Conservation (phyloP, 768 basidiomycete species). For the Trametes punicea region DNA sequence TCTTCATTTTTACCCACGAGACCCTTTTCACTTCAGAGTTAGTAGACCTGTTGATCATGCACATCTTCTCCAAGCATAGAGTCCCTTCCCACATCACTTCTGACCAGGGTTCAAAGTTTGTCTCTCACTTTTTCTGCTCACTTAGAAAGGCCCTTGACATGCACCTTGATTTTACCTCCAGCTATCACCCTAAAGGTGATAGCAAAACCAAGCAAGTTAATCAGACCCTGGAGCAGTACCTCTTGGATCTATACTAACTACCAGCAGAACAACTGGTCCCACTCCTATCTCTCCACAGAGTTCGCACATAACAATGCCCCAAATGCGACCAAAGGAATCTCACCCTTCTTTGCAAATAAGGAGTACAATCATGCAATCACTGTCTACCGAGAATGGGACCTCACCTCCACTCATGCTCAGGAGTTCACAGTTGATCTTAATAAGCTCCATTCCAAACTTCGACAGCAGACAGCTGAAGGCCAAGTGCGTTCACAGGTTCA, state of each 20-base stretch:
- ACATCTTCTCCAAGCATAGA: no score
- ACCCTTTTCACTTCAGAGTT: neutral
- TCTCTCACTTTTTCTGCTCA: no score
- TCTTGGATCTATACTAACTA: constrained; percentile 22
- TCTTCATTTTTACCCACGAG: constrained; percentile 33
- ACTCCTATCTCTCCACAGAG: neutral
- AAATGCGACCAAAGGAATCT: neutral
- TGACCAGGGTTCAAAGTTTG: no score
- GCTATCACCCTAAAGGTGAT: no score
- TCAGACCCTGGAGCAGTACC: no score
- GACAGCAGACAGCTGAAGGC: neutral
- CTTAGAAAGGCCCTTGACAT: no score
- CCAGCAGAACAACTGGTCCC: neutral
- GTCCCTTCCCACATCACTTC: no score
- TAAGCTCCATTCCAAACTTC: neutral
- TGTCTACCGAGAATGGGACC: neutral
- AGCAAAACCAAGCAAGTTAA: no score
- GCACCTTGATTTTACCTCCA: no score
- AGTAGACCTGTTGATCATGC: no score
- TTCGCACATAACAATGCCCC: no score
- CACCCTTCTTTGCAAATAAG: neutral
- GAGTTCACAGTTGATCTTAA: neutral
- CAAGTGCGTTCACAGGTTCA: no score
- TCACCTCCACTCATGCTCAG: neutral
- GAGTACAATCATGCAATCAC: neutral